Evolutionary conservation across 371 early-diverging fungal genomes (phyloP).

Genomic region (Entomophthora muscae): DNA sequence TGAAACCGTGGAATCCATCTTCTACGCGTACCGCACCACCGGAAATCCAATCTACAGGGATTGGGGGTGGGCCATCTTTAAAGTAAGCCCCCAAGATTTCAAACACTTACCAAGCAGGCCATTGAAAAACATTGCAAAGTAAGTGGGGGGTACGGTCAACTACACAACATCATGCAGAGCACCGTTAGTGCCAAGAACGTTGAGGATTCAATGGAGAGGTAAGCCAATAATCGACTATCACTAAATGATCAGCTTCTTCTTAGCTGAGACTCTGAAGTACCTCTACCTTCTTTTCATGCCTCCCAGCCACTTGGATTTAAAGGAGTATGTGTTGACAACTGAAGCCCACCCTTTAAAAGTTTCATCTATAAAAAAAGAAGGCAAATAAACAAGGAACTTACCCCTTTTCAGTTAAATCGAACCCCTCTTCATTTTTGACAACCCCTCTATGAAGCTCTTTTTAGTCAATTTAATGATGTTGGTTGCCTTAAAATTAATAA

Average conservation of each 20-base stretch:
- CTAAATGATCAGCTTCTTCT: conserved; percentile 24
- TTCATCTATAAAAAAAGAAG: no score
- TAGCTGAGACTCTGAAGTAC: conserved; percentile 90
- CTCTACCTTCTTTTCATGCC: conserved; percentile 65
- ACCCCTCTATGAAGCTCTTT: no score
- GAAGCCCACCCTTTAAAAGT: conserved; percentile 72
- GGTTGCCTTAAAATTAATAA: no score
- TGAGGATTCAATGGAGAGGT: conserved; percentile 14
- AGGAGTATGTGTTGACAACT: conserved; percentile 68
- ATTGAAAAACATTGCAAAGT: conserved; percentile 43
- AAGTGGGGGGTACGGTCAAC: conserved; percentile 32
- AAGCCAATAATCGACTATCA: not conserved
- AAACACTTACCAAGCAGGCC: conserved; percentile 37
- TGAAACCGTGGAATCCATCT: conserved; percentile 63
- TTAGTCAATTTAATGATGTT: no score
- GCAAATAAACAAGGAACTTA: no score
- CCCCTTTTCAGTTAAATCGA: no score
- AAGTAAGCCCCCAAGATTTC: not conserved
- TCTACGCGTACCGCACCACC: conserved; percentile 50
- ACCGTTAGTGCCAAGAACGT: no score
- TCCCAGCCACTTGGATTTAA: conserved; percentile 19
- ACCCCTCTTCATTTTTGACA: no score
- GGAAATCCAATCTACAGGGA: conserved; percentile 53
- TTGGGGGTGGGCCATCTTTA: conserved; percentile 32
- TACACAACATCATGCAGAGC: conserved; percentile 29